Evolutionary conservation across 1,284 basidiomycete species (phyloP), one percentile per base, ranked within the genome.

Genomic region (Ceratobasidium sp.): DNA sequence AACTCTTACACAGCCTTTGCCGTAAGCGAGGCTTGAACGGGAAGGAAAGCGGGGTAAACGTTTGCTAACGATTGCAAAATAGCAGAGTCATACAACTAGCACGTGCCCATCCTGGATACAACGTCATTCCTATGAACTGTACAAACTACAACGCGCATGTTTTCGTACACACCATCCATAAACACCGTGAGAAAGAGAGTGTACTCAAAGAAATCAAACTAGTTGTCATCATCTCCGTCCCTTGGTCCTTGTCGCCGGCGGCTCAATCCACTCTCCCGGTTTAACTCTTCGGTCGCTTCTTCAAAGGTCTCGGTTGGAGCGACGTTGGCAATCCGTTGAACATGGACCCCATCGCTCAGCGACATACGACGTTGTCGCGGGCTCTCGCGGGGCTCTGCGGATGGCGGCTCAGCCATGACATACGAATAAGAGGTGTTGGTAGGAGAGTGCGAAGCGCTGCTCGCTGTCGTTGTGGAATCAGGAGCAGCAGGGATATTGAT

Each of bases 221-320:
- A 65, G 34, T 23, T 53, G 39, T 70, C 57, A 30, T 50, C 69
- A 45, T 60, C 36, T 16, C 23, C 36, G n/a, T 53, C 41, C n/a
- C 34, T 39, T 12, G 34, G 36, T 26, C 34, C 59, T 21, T 62
- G 58, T 58, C 59, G 57, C 76, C 64, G 58, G 36, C 70, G 55
- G 45, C 28, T 72, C 8, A 70, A 32, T 28, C 52, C 72, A 53
- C 74, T 85, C 79, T 92, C 91, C 39, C 85, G 79, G 78, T 93
- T 93, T 70, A 93, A 79, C 73, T 85, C 85, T 36, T 84, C 82
- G 12, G 92, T 93, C 23, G 85, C 89, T 32, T 83, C 82, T 72
- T 80, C 80, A 78, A 85, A 85, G 6, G 76, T 72, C 77, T 90
- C 88, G 71, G 82, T 77, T 65, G 79, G 83, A 76, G 88, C 85